These are phyloP conservation scores for Avicennia marina DNA, from an alignment of 257 asterid species.

Conservation along the genomic window DNA sequence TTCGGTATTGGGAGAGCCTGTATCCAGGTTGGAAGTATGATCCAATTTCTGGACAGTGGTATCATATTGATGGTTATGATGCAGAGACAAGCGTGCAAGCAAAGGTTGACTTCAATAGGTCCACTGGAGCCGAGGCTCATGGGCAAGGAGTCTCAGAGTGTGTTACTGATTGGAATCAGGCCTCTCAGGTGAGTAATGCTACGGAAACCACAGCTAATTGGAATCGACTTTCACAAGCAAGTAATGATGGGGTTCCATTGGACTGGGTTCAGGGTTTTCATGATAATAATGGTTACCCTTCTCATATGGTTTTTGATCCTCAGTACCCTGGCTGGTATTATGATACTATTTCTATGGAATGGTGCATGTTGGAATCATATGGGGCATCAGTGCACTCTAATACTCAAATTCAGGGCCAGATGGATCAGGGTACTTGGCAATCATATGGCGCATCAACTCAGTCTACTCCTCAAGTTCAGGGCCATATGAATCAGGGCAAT, in stretches of 20 bases:
- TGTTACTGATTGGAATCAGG: slow-evolving; percentile 48
- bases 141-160: slow-evolving; percentile 35
- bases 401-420: slow-evolving; percentile 42
- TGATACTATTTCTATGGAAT: slow-evolving; percentile 62
- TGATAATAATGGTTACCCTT: slow-evolving; percentile 60
- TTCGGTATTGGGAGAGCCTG: slow-evolving; percentile 69
- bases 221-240: slow-evolving; percentile 48
- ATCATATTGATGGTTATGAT: slow-evolving; percentile 56
- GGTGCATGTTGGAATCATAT: slow-evolving; percentile 69
- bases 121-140: slow-evolving; percentile 45
- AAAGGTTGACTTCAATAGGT: background rate
- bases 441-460: slow-evolving; percentile 35
- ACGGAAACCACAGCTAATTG: slow-evolving; percentile 35
- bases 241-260: slow-evolving; percentile 31
- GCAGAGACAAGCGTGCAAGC: slow-evolving; percentile 30
- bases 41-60: slow-evolving; percentile 74
- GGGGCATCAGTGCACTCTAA: slow-evolving; percentile 40
- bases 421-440: slow-evolving; percentile 36
- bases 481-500: background rate
- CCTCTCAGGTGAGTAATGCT: slow-evolving; percentile 32
- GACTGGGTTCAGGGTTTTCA: slow-evolving; percentile 54
- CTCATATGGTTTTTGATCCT: slow-evolving; percentile 89
- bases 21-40: slow-evolving; percentile 95
- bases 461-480: background rate
- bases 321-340: slow-evolving; percentile 93